Evolutionary conservation across 495 filamentous ascomycete genomes (phyloP).

Genomic region (Penicillium paxilli): DNA sequence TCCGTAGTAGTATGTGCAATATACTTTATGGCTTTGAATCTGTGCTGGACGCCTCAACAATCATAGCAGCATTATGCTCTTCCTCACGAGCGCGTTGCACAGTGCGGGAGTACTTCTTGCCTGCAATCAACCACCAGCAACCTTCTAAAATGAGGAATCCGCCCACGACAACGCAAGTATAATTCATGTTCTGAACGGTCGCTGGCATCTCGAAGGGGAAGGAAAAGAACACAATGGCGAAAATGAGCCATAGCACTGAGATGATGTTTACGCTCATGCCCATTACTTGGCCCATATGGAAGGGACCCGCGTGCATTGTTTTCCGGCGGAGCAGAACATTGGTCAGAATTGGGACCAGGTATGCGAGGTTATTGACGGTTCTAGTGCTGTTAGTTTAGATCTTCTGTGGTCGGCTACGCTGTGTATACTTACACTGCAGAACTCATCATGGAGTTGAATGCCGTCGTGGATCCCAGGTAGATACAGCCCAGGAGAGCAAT

Average conservation of each 20-base stretch:
- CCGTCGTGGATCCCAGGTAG: slow-evolving; percentile 65
- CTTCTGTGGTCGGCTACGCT: background rate
- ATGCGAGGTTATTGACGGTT: slow-evolving; percentile 39
- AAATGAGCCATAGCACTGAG: slow-evolving; percentile 34
- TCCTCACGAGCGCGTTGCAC: slow-evolving; percentile 39
- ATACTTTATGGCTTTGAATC: background rate
- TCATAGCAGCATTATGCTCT: slow-evolving; percentile 1
- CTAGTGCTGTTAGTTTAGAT: slow-evolving; percentile 13
- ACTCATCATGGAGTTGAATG: slow-evolving; percentile 70
- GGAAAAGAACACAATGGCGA: slow-evolving; percentile 66
- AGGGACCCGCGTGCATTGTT: slow-evolving; percentile 37
- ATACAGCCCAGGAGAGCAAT: slow-evolving; percentile 67
- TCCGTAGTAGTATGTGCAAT: background rate
- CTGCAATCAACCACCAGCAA: slow-evolving; percentile 39
- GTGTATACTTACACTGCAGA: slow-evolving; percentile 42
- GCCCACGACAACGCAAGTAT: slow-evolving; percentile 63
- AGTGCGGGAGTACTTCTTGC: slow-evolving; percentile 31
- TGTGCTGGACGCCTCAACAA: background rate
- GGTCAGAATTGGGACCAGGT: slow-evolving; percentile 34
- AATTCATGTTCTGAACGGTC: slow-evolving; percentile 64
- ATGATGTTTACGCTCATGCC: slow-evolving; percentile 40
- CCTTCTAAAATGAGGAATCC: slow-evolving; percentile 50
- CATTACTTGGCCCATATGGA: slow-evolving; percentile 22
- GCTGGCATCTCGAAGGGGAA: slow-evolving; percentile 64
- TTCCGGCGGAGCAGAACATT: slow-evolving; percentile 33